Base-by-base conservation (phyloP, 2,329 filamentous ascomycete species). In the Ascochyta pisi region DNA sequence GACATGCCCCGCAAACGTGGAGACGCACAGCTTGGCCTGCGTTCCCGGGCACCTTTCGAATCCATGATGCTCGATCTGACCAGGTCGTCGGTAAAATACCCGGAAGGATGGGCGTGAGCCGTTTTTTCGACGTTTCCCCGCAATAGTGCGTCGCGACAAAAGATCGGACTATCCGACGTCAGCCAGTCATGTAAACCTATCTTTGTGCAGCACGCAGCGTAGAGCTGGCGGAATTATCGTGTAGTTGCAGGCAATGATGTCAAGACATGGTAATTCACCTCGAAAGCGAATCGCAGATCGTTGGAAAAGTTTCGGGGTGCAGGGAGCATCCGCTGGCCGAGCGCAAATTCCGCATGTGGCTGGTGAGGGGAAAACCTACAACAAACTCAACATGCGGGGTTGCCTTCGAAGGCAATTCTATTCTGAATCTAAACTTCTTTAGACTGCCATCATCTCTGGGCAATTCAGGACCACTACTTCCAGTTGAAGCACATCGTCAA, bases 1-100 rank as follows among this genome's bases (percentile, higher is more conserved):
- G 50, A 54, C 38, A 54, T 54, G 38, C 43, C 50, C 38, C 44
- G 24, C 44, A 48, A 54, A 19, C 44, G 24, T 43, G 24, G 38
- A 43, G 44, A 42, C 16, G 24, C 13, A 38, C 39, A 31, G 31
- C 44, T 48, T 54, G 43, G 44, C 43, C 34, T 47, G 43, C 29
- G 27, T 29, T 35, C n/a, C 23, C 33, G 16, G 29, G 29, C 10
- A 19, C 8, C 37, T 24, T 23, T 31, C 40, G n/a, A 34, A 16
- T 24, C 35, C 9, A 23, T 38, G 34, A 39, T 44, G 41, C 35
- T 38, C 16, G 39, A 48, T 43, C 15, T 22, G 29, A 46, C 24
- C 29, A 26, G 23, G 29, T 43, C 37, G 9, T 46, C 50, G 50
- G 50, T 12, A 38, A 15, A 43, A 54, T 48, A 38, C 33, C 15